Evolutionary conservation across 2,329 filamentous ascomycete genomes (phyloP), one percentile per base, ranked within the genome.

Genomic region (Diaporthe amygdali): DNA sequence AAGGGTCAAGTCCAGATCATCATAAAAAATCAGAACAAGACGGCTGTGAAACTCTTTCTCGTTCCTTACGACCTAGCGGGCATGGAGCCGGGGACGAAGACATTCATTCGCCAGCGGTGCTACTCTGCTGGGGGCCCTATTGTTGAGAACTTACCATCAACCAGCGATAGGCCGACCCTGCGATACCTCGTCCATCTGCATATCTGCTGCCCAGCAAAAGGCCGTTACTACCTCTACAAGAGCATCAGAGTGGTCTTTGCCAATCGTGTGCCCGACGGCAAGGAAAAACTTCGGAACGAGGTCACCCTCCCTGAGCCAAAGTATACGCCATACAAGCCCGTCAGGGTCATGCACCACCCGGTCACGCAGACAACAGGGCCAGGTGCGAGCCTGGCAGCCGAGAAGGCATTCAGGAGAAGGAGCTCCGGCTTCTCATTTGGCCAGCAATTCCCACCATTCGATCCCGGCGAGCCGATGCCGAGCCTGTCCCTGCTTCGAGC

Each of bases 11-110:
- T 99, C 17, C 96, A 99, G 77, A 97, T 99, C 74, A 92, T 99
- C 73, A 94, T 99, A 80, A 98, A 98, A 80, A 99, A 98, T 77
- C 96, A 95, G 20, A 97, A 98, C 83, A 98, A 98, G 79, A 98
- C 96, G 4, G 96, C 96, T 1, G 96, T 98, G 68, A 98, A 99
- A 81, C 86, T 99, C 0, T 98, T 98, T 76, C 87, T 98, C 30
- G 90, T 99, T 3, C 96, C 96, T 0, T 99, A 98, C 76, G 95
- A 98, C 79, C 85, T 99, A 1, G 88, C 90, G 1, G 96, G 94
- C 66, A 99, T 99, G 96, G 93, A 96, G 73, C 89, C 94, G 0
- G 95, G 95, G 0, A 97, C 94, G 20, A 98, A 98, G 81, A 99
- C 96, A 0, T 98, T 98, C 76, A 93, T 99, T 72, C 91, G 96